phyloP scores from a whole-genome alignment of 1,284 basidiomycete genomes.

The Afroboletus lepidellus region DNA sequence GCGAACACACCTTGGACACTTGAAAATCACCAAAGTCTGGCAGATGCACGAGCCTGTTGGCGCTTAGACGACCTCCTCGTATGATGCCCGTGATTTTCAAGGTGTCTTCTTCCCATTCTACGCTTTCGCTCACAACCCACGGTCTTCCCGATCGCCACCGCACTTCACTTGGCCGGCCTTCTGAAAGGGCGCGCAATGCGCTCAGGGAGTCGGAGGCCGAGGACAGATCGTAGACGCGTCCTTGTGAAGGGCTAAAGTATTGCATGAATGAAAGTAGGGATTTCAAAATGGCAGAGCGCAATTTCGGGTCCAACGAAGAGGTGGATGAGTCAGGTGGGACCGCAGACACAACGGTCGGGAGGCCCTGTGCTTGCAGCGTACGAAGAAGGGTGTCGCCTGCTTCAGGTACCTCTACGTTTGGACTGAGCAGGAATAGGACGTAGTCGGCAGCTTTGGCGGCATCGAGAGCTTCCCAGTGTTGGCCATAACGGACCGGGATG shows the following conservation, averaged over 20 bases:
- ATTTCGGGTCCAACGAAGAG: conserved; percentile 52
- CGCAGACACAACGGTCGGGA: conserved; percentile 71
- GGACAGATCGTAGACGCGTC: conserved; percentile 62
- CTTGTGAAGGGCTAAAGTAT: conserved; percentile 91
- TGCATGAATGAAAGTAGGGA: conserved; percentile 90
- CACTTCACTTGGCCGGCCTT: conserved; percentile 74
- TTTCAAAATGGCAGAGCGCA: conserved; percentile 69
- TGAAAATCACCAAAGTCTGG: conserved; percentile 90
- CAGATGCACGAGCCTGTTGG: conserved; percentile 86
- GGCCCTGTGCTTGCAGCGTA: conserved; percentile 78
- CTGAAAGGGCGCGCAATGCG: conserved; percentile 72
- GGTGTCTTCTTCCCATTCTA: conserved; percentile 45
- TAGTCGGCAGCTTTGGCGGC: conserved; percentile 91
- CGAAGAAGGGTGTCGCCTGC: conserved; percentile 93
- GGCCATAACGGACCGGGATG: conserved; percentile 68
- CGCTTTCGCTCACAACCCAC: conserved; percentile 76
- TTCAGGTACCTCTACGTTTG: conserved; percentile 76
- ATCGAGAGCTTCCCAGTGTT: conserved; percentile 81
- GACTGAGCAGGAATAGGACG: conserved; percentile 82
- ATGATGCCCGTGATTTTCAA: conserved; percentile 81
- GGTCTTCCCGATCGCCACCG: conserved; percentile 82
- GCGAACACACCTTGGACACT: conserved; percentile 66
- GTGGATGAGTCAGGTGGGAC: conserved; percentile 49
- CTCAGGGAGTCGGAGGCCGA: conserved; percentile 66
- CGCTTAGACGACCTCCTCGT: conserved; percentile 76